Evolutionary conservation across 2,329 filamentous ascomycete genomes (phyloP).

Genomic region (Aspergillus spinulosporus): DNA sequence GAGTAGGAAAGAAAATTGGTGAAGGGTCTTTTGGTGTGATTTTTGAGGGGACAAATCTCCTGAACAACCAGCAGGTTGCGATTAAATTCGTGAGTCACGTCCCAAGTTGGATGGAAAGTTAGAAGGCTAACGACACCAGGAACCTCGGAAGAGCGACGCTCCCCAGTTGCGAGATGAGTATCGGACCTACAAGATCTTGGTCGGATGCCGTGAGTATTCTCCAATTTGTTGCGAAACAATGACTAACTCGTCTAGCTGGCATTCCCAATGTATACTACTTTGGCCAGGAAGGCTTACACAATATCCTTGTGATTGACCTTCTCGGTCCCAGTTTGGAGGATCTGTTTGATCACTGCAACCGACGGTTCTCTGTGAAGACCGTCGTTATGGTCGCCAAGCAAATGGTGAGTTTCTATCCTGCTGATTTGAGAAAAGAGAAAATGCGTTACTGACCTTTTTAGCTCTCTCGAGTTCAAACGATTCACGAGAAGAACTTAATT

Average conservation of each 20-base stretch:
- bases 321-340: constrained; percentile 94
- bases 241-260: constrained; percentile 66
- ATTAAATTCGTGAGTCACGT: constrained; percentile 87
- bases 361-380: constrained; percentile 94
- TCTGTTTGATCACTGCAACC: constrained; percentile 94
- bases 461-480: constrained; percentile 87
- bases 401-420: constrained; percentile 65
- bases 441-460: constrained; percentile 39
- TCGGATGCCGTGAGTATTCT: constrained; percentile 86
- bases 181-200: constrained; percentile 98
- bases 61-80: constrained; percentile 98
- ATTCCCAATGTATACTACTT: constrained; percentile 99
- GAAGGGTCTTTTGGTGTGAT: constrained; percentile 98
- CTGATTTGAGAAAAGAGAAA: not conserved
- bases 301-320: constrained; percentile 96
- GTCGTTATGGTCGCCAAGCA: constrained; percentile 99
- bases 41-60: constrained; percentile 95
- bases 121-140: constrained; percentile 55
- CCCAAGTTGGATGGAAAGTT: not conserved
- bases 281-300: constrained; percentile 95
- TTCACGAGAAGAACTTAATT: constrained; percentile 98
- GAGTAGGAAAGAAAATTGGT: constrained; percentile 98
- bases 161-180: constrained; percentile 98
- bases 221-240: not conserved
- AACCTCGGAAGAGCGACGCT: constrained; percentile 98